These are phyloP conservation scores for Xerocomus spinulosus DNA, from an alignment of 768 basidiomycete species.

Conservation along the genomic window DNA sequence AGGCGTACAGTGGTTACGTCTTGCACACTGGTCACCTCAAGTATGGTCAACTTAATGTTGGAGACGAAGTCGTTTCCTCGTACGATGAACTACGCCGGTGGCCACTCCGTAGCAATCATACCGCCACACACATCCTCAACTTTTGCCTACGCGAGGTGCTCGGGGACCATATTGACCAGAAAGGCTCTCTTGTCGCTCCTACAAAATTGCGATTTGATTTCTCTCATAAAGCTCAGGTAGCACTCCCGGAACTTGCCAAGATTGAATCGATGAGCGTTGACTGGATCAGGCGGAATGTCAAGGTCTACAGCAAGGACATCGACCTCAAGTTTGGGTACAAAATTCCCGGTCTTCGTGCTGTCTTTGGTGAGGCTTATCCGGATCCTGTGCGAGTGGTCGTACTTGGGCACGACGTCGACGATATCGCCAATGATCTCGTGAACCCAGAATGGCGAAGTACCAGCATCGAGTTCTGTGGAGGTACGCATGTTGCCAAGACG, in stretches of 20 bases:
- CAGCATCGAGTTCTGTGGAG: constrained; percentile 97
- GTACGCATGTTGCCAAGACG: constrained; percentile 97
- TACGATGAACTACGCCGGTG: constrained; percentile 96
- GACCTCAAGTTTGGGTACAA: constrained; percentile 70
- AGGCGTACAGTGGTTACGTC: constrained; percentile 93
- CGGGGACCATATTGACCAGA: constrained; percentile 97
- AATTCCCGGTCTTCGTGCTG: constrained; percentile 92
- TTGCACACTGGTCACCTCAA: constrained; percentile 88
- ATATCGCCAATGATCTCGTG: constrained; percentile 78
- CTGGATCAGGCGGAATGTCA: constrained; percentile 88
- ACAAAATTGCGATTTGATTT: constrained; percentile 97
- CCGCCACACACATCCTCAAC: constrained; percentile 97
- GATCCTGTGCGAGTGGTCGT: constrained; percentile 96
- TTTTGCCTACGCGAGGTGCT: constrained; percentile 87
- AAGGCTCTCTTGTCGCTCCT: constrained; percentile 94
- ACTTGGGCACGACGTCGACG: constrained; percentile 81
- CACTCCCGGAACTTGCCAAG: constrained; percentile 67
- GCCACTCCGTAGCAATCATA: constrained; percentile 97
- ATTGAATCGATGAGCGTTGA: constrained; percentile 82
- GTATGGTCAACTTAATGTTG: constrained; percentile 78
- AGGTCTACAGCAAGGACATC: constrained; percentile 85
- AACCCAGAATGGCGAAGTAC: constrained; percentile 90
- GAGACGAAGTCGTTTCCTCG: constrained; percentile 78
- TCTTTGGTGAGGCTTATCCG: constrained; percentile 97
- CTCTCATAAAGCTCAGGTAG: constrained; percentile 88